Evolutionary conservation across 2,329 filamentous ascomycete species (phyloP).

Genomic region (Trichophyton simii): DNA sequence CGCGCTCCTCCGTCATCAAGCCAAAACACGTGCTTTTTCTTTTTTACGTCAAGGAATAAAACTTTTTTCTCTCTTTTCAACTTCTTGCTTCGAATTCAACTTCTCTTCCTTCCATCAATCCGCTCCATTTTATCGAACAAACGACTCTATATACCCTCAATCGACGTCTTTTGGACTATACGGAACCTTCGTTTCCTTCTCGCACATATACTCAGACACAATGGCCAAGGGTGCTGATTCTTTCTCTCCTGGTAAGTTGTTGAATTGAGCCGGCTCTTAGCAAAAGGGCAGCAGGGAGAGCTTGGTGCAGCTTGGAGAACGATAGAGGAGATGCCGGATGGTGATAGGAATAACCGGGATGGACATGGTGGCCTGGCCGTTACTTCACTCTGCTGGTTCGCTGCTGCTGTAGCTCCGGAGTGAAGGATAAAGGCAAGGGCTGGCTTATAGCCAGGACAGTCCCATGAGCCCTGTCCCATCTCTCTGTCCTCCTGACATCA

Average conservation of each 20-base stretch:
- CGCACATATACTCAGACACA: conserved; percentile 17
- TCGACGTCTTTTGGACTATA: conserved; percentile 22
- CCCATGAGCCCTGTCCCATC: not conserved
- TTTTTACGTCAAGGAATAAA: not conserved
- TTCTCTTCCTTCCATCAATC: conserved; percentile 9
- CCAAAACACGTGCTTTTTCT: not conserved
- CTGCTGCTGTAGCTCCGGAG: not conserved
- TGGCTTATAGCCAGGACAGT: not conserved
- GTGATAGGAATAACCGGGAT: not conserved
- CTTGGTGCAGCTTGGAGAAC: not conserved
- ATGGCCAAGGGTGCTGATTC: conserved; percentile 31
- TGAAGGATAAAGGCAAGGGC: not conserved
- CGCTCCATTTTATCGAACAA: conserved; percentile 1
- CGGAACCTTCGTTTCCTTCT: conserved; percentile 8
- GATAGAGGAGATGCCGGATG: not conserved
- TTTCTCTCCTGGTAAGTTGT: conserved; percentile 35
- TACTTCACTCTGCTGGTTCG: not conserved
- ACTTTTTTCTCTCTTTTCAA: not conserved
- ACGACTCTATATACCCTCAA: conserved; percentile 13
- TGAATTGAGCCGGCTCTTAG: not conserved
- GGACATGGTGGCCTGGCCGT: not conserved
- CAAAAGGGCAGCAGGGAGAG: not conserved
- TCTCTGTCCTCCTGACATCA: not conserved
- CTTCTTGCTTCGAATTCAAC: conserved; percentile 8
- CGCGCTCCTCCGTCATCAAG: not conserved